These are phyloP conservation scores for Coniochaeta sp. DNA, from an alignment of 2,329 filamentous ascomycete genomes.

Conservation along the genomic window DNA sequence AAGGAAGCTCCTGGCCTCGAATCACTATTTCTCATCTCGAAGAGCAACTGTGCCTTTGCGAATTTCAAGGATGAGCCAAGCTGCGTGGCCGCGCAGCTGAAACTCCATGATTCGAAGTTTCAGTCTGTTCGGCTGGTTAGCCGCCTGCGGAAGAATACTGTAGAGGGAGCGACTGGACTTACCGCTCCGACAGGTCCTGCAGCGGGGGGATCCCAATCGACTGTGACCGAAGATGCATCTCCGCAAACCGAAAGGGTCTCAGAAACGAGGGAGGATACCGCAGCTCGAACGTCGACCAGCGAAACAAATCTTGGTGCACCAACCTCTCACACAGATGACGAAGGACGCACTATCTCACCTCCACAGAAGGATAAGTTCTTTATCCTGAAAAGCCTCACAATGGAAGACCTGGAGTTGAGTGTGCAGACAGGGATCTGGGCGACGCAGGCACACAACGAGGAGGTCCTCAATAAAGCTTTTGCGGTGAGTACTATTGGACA, in stretches of 20 bases:
- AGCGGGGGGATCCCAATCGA: conserved; percentile 18
- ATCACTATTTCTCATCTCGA: conserved; percentile 88
- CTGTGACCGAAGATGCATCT: conserved; percentile 4
- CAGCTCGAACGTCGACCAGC: background rate
- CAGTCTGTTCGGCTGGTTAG: conserved; percentile 81
- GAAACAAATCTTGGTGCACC: background rate
- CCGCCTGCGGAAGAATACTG: conserved; percentile 57
- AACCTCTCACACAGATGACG: background rate
- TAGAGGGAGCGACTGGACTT: conserved; percentile 35
- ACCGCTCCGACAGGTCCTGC: conserved; percentile 49
- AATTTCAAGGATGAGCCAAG: conserved; percentile 80
- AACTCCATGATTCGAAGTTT: conserved; percentile 87
- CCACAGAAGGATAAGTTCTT: conserved; percentile 67
- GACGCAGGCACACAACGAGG: conserved; percentile 89
- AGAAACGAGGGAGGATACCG: conserved; percentile 2
- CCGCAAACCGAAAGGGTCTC: background rate
- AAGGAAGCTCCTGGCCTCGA: conserved; percentile 71
- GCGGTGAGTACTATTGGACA: conserved; percentile 43
- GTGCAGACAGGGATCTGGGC: conserved; percentile 88
- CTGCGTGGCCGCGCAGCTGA: conserved; percentile 69
- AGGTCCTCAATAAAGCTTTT: conserved; percentile 73
- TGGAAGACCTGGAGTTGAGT: conserved; percentile 84
- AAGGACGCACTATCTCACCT: background rate
- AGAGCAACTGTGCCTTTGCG: conserved; percentile 95
- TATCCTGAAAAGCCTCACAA: conserved; percentile 84